Evolutionary conservation across 768 basidiomycete species (phyloP), one percentile per base, ranked within the genome.

Genomic region (Tricholomella constricta): DNA sequence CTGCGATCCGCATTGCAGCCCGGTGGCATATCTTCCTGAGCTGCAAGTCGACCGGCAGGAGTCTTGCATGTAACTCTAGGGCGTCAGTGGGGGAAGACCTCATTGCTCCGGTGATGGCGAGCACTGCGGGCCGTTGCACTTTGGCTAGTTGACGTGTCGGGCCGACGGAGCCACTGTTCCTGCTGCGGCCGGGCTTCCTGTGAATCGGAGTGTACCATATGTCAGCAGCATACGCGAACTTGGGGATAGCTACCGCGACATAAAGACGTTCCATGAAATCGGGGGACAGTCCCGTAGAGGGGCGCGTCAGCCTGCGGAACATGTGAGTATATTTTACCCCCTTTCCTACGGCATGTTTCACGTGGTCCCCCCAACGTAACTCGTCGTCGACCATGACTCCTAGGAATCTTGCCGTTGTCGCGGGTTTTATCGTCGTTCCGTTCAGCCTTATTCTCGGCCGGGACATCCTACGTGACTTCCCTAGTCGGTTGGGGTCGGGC

Each of bases 361-460:
- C 26, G n/a, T 60, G 58, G 8, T 17, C 47, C 10, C 48, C 53
- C 58, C 61, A 64, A 1, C 40, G 22, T 1, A 64, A 27, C 26
- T 65, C 42, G 14, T 52, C 41, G 48, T 72, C 60, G 0, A 70
- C 26, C 10, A 62, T 32, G 0, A 70, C 57, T 0, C 71, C 71
- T 0, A 72, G 60, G 50, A 66, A 68, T 31, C 66, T 69, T 56
- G 55, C 58, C 17, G 19, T 35, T 11, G 52, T 32, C 2, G 51
- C 54, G 6, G 50, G 48, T n/a, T 61, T 32, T 2, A 69, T 52
- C 12, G 40, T 31, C 2, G 38, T 35, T n/a, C 52, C 56, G 25
- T 43, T 35, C 1, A 65, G 31, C 6, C 47, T 12, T 3, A 56
- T 23, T 1, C 7, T 52, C 31, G 55, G 40, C 4, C 52, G 47